Conservation (phyloP, 345 rosid species). For the Euphorbia tirucalli region DNA sequence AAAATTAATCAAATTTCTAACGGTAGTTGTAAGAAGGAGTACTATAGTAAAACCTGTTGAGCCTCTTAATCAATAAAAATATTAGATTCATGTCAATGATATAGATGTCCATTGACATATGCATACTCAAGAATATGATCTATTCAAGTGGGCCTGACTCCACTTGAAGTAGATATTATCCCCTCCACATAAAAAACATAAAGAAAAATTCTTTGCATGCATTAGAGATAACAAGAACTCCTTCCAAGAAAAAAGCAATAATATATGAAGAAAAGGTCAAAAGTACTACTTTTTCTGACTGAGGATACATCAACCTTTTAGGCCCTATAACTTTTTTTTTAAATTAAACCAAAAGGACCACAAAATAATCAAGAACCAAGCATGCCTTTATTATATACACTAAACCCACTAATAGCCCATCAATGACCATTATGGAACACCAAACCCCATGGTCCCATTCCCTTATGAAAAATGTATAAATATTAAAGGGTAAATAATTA, state of each 20-base stretch:
- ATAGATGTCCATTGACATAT: no score
- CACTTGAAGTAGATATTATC: not conserved
- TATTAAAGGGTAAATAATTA: no score
- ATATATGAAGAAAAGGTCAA: not conserved
- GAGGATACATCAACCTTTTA: not conserved
- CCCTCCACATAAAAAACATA: not conserved
- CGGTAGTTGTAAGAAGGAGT: no score
- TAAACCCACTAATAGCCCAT: conserved; percentile 6
- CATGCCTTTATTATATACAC: not conserved
- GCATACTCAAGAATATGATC: not conserved
- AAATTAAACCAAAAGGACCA: not conserved
- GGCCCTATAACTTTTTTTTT: not conserved
- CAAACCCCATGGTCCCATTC: conserved; percentile 3
- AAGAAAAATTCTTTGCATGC: not conserved
- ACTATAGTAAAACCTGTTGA: no score
- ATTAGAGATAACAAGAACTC: not conserved
- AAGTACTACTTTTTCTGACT: not conserved
- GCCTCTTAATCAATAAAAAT: no score
- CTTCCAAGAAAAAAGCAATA: not conserved
- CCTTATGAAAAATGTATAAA: not conserved
- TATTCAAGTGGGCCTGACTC: not conserved
- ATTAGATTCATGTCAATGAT: no score
- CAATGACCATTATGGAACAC: conserved; percentile 4
- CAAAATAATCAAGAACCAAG: not conserved
- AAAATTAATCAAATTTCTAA: no score